Evolutionary conservation across 768 basidiomycete genomes (phyloP).

Genomic region (Lactarius hengduanensis): DNA sequence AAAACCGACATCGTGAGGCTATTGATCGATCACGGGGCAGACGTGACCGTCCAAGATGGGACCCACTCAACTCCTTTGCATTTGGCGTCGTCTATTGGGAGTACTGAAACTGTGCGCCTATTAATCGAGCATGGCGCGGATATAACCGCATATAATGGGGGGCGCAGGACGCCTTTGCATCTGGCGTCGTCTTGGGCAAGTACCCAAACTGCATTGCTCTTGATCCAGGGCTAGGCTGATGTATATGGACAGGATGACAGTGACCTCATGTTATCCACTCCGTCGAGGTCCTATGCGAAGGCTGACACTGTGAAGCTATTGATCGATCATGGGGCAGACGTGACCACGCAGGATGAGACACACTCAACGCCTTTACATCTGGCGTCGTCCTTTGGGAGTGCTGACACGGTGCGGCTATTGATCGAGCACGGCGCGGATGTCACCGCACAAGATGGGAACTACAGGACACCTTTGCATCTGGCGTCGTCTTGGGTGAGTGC

Average conservation of each 20-base stretch:
- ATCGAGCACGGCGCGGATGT: background rate
- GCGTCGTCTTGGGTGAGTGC: background rate
- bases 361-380: background rate
- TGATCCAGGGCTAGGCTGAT: too few relatives aligned
- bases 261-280: rapidly evolving
- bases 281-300: rapidly evolving
- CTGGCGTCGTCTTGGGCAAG: too few relatives aligned
- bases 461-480: background rate
- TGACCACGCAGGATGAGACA: background rate
- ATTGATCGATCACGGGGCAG: too few relatives aligned
- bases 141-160: too few relatives aligned
- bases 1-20: too few relatives aligned
- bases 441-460: background rate
- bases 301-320: background rate
- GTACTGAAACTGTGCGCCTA: too few relatives aligned
- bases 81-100: too few relatives aligned
- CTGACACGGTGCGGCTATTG: background rate
- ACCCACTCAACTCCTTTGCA: too few relatives aligned
- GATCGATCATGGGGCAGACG: background rate
- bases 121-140: too few relatives aligned
- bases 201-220: too few relatives aligned
- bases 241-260: background rate
- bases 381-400: background rate
- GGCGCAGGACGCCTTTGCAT: too few relatives aligned
- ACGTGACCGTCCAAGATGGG: too few relatives aligned